These are phyloP conservation scores for Odonthalia washingtoniensis DNA, from an alignment of 31 red algal genomes.

Conservation along the genomic window DNA sequence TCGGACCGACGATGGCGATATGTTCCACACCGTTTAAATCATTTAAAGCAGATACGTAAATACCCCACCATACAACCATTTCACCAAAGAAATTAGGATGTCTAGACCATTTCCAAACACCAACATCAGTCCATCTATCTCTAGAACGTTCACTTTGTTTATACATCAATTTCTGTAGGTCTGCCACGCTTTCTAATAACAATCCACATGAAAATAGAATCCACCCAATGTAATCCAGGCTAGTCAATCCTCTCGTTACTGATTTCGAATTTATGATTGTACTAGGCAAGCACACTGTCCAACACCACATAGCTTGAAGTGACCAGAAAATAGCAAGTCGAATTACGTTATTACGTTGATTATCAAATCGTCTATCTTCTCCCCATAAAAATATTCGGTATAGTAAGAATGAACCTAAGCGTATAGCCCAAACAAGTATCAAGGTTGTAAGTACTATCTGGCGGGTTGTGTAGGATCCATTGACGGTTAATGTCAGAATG, in stretches of 20 bases:
- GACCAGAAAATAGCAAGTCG: slow-evolving; percentile 88
- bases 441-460: slow-evolving; percentile 78
- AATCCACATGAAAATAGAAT: slow-evolving; percentile 76
- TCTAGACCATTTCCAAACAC: slow-evolving; percentile 86
- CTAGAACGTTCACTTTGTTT: slow-evolving; percentile 61
- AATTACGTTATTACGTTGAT: slow-evolving; percentile 75
- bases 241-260: slow-evolving; percentile 31
- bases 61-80: slow-evolving; percentile 90
- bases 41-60: slow-evolving; percentile 74
- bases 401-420: slow-evolving; percentile 82
- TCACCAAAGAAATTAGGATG: slow-evolving; percentile 99
- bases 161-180: slow-evolving; percentile 87
- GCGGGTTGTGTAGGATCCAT: slow-evolving; percentile 55
- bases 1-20: slow-evolving; percentile 76
- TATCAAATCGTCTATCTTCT: slow-evolving; percentile 91
- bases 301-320: slow-evolving; percentile 92
- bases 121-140: slow-evolving; percentile 80
- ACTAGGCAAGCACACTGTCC: slow-evolving; percentile 83
- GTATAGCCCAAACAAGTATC: slow-evolving; percentile 78
- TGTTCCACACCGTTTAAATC: slow-evolving; percentile 52
- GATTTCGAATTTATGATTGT: slow-evolving; percentile 77
- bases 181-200: slow-evolving; percentile 82
- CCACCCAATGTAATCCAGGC: slow-evolving; percentile 90
- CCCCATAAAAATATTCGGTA: slow-evolving; percentile 94
- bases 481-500: slow-evolving; percentile 67